These are phyloP conservation scores for Xylaria grammica DNA, from an alignment of 495 filamentous ascomycete species.

Conservation along the genomic window DNA sequence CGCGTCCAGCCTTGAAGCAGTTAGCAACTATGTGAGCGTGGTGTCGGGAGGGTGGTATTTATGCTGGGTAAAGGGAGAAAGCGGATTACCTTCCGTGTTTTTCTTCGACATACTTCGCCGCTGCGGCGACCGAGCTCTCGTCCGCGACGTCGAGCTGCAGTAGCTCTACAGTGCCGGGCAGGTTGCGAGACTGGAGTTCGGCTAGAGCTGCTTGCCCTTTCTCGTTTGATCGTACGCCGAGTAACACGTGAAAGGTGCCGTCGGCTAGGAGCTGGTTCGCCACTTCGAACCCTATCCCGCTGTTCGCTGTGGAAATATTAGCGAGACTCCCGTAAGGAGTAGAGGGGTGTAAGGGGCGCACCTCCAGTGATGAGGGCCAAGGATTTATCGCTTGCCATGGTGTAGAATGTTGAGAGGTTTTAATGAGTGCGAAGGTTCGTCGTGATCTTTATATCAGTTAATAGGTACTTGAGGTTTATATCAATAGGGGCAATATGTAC, in stretches of 20 bases:
- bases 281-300: constrained; percentile 12
- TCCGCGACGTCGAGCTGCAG: constrained; percentile 2
- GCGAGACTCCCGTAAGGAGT: background rate
- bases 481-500: background rate
- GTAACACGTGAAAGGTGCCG: constrained; percentile 3
- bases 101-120: background rate
- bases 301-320: background rate
- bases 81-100: constrained; percentile 4
- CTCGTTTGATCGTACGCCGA: constrained; percentile 5
- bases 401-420: background rate
- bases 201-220: constrained; percentile 1
- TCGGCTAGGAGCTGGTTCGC: constrained; percentile 14
- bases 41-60: background rate
- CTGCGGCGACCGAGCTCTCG: background rate
- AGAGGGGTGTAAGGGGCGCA: background rate
- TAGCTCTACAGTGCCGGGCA: constrained; percentile 10
- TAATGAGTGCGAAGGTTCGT: background rate
- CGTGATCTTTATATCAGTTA: background rate
- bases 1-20: background rate
- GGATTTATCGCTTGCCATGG: background rate
- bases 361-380: constrained; percentile 6
- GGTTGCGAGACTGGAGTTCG: constrained; percentile 1
- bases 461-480: background rate
- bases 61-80: background rate
- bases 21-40: background rate